Evolutionary conservation across 2,329 filamentous ascomycete species (phyloP).

Genomic region (Exophiala mesophila): DNA sequence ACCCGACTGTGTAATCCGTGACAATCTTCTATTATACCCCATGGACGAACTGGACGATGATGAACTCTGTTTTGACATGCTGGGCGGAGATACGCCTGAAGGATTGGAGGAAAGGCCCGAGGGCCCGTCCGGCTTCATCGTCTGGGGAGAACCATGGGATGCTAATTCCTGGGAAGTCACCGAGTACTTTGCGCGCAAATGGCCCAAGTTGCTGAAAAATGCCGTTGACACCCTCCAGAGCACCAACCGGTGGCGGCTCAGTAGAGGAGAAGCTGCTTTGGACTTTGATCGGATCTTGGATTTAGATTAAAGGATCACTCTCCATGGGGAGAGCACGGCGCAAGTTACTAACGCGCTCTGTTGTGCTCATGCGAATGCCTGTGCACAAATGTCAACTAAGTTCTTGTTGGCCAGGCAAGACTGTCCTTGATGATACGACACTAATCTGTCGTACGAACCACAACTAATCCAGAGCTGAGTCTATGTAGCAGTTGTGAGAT

Average conservation of each 20-base stretch:
- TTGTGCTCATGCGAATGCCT: too few relatives aligned
- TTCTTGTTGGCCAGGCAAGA: too few relatives aligned
- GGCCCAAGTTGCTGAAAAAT: constrained; percentile 27
- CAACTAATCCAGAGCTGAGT: too few relatives aligned
- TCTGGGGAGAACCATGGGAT: constrained; percentile 49
- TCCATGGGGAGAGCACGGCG: too few relatives aligned
- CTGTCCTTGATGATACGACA: too few relatives aligned
- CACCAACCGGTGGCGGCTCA: constrained; percentile 20
- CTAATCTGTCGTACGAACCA: too few relatives aligned
- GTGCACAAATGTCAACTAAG: too few relatives aligned
- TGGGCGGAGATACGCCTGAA: constrained; percentile 24
- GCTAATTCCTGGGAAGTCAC: constrained; percentile 46
- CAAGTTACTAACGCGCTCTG: too few relatives aligned
- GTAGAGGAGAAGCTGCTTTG: constrained; percentile 17
- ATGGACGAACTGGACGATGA: constrained; percentile 32
- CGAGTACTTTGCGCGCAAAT: constrained; percentile 43
- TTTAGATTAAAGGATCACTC: constrained; percentile 3
- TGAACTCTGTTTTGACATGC: constrained; percentile 36
- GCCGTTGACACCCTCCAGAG: constrained; percentile 10
- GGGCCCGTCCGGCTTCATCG: constrained; percentile 35
- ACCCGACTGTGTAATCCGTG: constrained; percentile 36
- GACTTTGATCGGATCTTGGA: constrained; percentile 16
- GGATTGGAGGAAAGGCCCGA: constrained; percentile 21
- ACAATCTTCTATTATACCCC: constrained; percentile 35
- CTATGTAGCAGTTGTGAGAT: too few relatives aligned